Conservation (phyloP, 495 filamentous ascomycete genomes). For the Daldinia concentrica region DNA sequence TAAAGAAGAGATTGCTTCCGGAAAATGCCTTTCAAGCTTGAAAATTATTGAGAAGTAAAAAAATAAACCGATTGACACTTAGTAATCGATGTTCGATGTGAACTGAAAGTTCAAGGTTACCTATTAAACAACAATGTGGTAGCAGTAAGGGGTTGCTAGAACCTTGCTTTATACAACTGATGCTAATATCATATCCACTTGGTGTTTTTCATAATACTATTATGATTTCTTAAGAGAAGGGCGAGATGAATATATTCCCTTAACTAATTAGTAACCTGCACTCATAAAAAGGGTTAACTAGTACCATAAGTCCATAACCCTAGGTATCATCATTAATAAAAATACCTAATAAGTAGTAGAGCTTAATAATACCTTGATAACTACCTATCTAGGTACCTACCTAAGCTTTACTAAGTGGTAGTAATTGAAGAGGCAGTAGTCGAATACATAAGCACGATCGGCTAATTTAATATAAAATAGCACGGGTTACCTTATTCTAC, state of each 20-base stretch:
- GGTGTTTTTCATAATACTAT: neutral
- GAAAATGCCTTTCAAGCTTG: neutral
- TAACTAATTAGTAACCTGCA: neutral
- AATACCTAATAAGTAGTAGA: too few species aligned
- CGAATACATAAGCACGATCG: too few species aligned
- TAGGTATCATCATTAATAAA: too few species aligned
- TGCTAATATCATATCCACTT: neutral
- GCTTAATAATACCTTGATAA: too few species aligned
- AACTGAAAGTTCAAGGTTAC: neutral
- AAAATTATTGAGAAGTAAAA: neutral
- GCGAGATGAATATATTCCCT: neutral
- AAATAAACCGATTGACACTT: neutral
- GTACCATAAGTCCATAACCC: too few species aligned
- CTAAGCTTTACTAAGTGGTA: too few species aligned
- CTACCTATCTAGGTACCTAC: too few species aligned
- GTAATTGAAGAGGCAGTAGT: too few species aligned
- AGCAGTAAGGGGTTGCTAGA: neutral
- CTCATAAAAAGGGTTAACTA: neutral
- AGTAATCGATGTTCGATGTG: neutral
- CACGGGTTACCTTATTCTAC: too few species aligned
- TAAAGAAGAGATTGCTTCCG: constrained; percentile 1
- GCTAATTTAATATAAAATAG: too few species aligned
- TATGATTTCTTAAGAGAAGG: neutral
- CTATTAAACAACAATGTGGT: too few species aligned
- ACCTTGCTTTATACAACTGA: too few species aligned